Base-by-base conservation (phyloP, 768 basidiomycete genomes). In the Rubroboletus pulcherrimus region DNA sequence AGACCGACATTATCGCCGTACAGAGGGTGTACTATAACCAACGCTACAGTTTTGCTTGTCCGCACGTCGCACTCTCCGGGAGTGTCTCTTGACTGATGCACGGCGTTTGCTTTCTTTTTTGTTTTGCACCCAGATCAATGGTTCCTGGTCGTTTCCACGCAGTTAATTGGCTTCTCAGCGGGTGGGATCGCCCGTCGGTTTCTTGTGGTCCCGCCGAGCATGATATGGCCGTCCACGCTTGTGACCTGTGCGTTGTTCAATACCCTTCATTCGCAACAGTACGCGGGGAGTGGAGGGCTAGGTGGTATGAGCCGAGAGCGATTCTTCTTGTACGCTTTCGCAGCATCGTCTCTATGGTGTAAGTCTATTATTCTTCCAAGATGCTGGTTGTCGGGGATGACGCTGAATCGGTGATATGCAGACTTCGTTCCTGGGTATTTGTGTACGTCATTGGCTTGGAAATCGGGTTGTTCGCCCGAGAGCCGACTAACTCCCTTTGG, bases 101-200 rank as follows among this genome's bases (percentile, higher is more conserved):
- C 1, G 55, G 35, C 54, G 29, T 29, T 34, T 41, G 24, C 53
- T 44, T 15, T 44, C 5, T 43, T 49, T 19, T 49, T 29, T 14
- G n/a, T n/a, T 60, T 53, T 61, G 7, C 24, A 11, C 39, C 54
- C 58, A 80, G 88, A 91, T 69, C 87, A 89, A 73, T 87, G 89
- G 85, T 81, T 91, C 70, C 72, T 91, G 21, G 86, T 91, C 26
- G 82, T 91, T 73, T 85, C 82, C 31, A 84, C 85, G 1, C 85
- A 87, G 63, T 73, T 90, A 52, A 89, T 91, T 51, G 89, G 91
- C 12, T 92, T 92, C 75, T 91, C 89, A 5, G 83, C 91, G 53
- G 91, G 90, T 42, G 89, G 89, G 14, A 72, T 89, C 37, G 79
- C 80, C 7, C 82, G 86, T 31, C 84, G 90, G 11, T 91, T 91